Evolutionary conservation across 1,284 basidiomycete species (phyloP).

Genomic region (Cryptococcus deneoformans): DNA sequence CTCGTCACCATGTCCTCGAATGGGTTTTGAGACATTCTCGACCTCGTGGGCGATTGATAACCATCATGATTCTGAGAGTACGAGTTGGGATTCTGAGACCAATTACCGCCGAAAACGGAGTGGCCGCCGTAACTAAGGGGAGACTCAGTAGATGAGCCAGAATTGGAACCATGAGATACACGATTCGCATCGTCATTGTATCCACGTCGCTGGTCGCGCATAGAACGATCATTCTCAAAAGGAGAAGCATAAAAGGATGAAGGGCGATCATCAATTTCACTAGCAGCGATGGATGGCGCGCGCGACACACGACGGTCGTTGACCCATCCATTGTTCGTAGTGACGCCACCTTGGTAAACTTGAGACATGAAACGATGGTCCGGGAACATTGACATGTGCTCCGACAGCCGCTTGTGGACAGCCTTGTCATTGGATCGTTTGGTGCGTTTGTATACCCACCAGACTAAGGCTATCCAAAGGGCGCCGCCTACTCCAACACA

Average conservation of each 20-base stretch:
- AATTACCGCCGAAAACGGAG: constrained; percentile 27
- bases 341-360: constrained; percentile 3
- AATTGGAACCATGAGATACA: not conserved
- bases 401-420: constrained; percentile 48
- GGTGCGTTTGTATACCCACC: constrained; percentile 49
- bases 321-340: not conserved
- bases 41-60: not conserved
- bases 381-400: constrained; percentile 50
- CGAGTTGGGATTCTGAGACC: constrained; percentile 16
- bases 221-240: constrained; percentile 44
- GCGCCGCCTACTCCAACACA: constrained; percentile 48
- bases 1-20: constrained; percentile 48
- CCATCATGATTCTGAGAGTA: not conserved
- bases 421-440: constrained; percentile 46
- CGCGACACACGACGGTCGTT: constrained; percentile 28
- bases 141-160: not conserved
- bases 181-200: constrained; percentile 2
- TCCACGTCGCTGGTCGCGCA: constrained; percentile 21
- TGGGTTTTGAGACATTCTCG: constrained; percentile 34
- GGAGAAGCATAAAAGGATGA: constrained; percentile 51
- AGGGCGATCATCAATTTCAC: constrained; percentile 49
- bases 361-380: constrained; percentile 18
- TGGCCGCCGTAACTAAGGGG: constrained; percentile 18
- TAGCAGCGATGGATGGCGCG: constrained; percentile 42
- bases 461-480: constrained; percentile 47